phyloP scores from a whole-genome alignment of 1,284 basidiomycete species.

The Xerocomus subilludens region DNA sequence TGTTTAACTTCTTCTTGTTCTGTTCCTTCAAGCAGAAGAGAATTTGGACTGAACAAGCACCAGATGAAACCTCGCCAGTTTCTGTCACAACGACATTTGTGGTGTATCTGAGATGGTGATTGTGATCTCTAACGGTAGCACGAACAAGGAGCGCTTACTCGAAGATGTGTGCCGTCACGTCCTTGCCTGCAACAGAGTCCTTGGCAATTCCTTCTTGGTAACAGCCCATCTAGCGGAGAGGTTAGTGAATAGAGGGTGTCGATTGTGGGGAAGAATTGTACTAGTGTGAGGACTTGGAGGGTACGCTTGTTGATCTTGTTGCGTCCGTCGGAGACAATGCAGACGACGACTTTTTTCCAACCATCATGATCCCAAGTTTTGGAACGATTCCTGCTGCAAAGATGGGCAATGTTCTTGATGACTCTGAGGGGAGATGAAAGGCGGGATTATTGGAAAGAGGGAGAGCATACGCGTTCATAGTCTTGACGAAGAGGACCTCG shows the following conservation, averaged over 20 bases:
- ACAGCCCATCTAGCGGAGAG: slow-evolving; percentile 80
- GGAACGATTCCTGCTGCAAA: slow-evolving; percentile 82
- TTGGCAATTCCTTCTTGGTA: slow-evolving; percentile 98
- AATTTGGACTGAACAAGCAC: slow-evolving; percentile 89
- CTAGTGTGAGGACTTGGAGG: slow-evolving; percentile 81
- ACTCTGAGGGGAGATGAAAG: slow-evolving; percentile 63
- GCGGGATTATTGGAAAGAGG: neutral
- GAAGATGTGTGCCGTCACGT: slow-evolving; percentile 94
- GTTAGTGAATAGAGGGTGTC: slow-evolving; percentile 18
- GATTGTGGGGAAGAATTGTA: slow-evolving; percentile 45
- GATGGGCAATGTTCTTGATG: slow-evolving; percentile 89
- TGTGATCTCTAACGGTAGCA: slow-evolving; percentile 26
- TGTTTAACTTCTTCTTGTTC: slow-evolving; percentile 96
- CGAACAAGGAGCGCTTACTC: slow-evolving; percentile 65
- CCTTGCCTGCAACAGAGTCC: slow-evolving; percentile 90
- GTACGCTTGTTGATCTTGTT: slow-evolving; percentile 91
- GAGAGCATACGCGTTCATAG: slow-evolving; percentile 83
- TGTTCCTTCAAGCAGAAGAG: slow-evolving; percentile 95
- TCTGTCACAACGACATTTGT: slow-evolving; percentile 83
- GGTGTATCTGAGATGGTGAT: slow-evolving; percentile 68
- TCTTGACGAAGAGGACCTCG: slow-evolving; percentile 83
- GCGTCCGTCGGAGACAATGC: slow-evolving; percentile 91
- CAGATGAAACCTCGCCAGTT: slow-evolving; percentile 86
- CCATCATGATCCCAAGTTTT: slow-evolving; percentile 95
- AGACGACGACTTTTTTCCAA: slow-evolving; percentile 97